Evolutionary conservation across 2,329 filamentous ascomycete species (phyloP).

Genomic region (Botrytis fragariae): DNA sequence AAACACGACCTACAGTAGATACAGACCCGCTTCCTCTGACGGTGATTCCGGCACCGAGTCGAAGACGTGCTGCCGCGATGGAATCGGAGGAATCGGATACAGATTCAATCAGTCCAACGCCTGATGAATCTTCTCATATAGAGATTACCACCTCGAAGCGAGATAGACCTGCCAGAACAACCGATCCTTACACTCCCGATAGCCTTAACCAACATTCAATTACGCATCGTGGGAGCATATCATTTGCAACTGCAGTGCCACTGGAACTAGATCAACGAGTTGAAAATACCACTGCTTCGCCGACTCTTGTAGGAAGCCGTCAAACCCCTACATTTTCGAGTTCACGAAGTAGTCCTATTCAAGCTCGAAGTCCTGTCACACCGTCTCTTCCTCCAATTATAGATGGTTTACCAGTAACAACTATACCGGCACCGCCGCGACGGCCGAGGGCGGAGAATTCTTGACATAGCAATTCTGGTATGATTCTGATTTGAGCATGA

Average conservation of each 20-base stretch:
- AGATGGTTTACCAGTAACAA: conserved; percentile 31
- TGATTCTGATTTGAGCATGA: conserved; percentile 20
- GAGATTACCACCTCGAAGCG: conserved; percentile 14
- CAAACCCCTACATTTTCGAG: conserved; percentile 14
- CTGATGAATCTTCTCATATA: not conserved
- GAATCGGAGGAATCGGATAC: conserved; percentile 49
- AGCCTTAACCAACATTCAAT: conserved; percentile 29
- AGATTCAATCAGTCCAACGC: not conserved
- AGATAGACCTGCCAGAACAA: conserved; percentile 22
- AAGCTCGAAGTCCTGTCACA: conserved; percentile 22
- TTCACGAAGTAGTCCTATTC: conserved; percentile 25
- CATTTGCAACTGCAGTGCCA: conserved; percentile 29
- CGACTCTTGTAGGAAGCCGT: not conserved
- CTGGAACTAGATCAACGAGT: conserved; percentile 23
- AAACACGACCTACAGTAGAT: conserved; percentile 52
- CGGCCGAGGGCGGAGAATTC: conserved; percentile 20
- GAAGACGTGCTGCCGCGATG: conserved; percentile 56
- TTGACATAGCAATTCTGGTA: not conserved
- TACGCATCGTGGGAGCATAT: conserved; percentile 35
- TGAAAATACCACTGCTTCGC: not conserved
- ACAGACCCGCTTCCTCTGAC: conserved; percentile 56
- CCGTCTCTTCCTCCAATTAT: conserved; percentile 22
- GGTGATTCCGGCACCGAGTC: conserved; percentile 60
- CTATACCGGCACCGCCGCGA: conserved; percentile 36
- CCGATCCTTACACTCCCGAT: conserved; percentile 34